Evolutionary conservation across 495 filamentous ascomycete species (phyloP).

Genomic region (Massariosphaeria phaeospora): DNA sequence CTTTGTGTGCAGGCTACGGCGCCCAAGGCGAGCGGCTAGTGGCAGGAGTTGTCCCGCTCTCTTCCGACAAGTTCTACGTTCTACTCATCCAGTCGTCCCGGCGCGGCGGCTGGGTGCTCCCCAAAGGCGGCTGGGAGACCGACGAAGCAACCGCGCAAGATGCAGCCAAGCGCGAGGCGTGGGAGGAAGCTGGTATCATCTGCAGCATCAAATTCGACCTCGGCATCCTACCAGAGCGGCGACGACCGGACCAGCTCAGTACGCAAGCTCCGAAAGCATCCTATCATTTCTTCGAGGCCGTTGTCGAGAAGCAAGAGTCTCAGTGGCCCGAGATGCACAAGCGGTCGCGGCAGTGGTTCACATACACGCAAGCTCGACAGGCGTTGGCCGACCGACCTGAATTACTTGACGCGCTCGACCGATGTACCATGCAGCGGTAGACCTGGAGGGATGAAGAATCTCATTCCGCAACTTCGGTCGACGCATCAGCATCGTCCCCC

Average conservation of each 20-base stretch:
- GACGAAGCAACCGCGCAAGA: conserved; percentile 72
- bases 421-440: conserved; percentile 61
- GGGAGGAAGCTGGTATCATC: conserved; percentile 93
- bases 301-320: conserved; percentile 71
- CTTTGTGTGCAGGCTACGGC: conserved; percentile 71
- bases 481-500: not conserved
- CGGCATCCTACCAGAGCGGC: conserved; percentile 76
- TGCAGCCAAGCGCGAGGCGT: conserved; percentile 78
- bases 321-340: conserved; percentile 96
- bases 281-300: conserved; percentile 86
- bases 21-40: conserved; percentile 89
- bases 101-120: conserved; percentile 87
- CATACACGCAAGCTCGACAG: conserved; percentile 71
- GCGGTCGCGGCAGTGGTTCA: conserved; percentile 82
- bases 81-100: conserved; percentile 88
- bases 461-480: conserved; percentile 8
- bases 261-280: conserved; percentile 67
- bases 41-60: conserved; percentile 85
- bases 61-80: conserved; percentile 68
- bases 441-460: not conserved
- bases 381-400: conserved; percentile 76
- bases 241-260: conserved; percentile 54
- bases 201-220: conserved; percentile 77
- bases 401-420: conserved; percentile 76
- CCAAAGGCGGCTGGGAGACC: conserved; percentile 95